A percentile compares a stretch with the other conserved stretches of the same genome.
Conservation (phyloP, 306 rosid genomes). For the Castanospermum australe region DNA sequence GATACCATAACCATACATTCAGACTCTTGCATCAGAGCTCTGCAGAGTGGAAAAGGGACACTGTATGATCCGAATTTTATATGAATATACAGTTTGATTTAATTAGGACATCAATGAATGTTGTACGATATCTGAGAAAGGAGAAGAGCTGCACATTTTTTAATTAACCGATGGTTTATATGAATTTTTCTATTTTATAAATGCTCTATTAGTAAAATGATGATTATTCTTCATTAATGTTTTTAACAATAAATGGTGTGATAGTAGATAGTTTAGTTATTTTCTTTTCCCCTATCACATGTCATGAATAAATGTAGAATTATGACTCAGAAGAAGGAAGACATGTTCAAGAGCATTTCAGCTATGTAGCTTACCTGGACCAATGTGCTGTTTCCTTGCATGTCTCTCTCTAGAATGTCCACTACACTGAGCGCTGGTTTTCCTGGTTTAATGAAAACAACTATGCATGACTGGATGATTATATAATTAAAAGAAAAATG, state of each 20-base stretch:
- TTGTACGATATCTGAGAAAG: not conserved
- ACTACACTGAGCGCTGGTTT: constrained; percentile 83
- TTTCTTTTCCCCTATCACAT: not conserved
- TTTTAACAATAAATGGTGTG: not conserved
- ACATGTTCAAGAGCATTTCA: not conserved
- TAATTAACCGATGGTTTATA: not conserved
- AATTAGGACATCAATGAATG: not conserved
- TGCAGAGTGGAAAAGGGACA: not conserved
- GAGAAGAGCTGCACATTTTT: not conserved
- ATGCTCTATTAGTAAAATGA: not conserved
- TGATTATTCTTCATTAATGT: not conserved
- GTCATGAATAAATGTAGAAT: too few species aligned
- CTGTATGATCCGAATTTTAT: not conserved
- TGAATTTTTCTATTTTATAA: not conserved
- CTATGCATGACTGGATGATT: not conserved
- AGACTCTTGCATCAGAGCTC: not conserved
- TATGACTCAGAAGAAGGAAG: not conserved
- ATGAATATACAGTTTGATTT: not conserved
- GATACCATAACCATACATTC: not conserved
- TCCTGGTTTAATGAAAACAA: constrained; percentile 50
- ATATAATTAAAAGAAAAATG: not conserved
- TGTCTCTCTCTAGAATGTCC: constrained; percentile 63
- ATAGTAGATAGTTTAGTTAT: not conserved
- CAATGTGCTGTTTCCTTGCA: constrained; percentile 62
- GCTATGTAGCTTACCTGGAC: constrained; percentile 90